Base-by-base conservation (phyloP, 2,329 filamentous ascomycete genomes). In the Aspergillus sp. region DNA sequence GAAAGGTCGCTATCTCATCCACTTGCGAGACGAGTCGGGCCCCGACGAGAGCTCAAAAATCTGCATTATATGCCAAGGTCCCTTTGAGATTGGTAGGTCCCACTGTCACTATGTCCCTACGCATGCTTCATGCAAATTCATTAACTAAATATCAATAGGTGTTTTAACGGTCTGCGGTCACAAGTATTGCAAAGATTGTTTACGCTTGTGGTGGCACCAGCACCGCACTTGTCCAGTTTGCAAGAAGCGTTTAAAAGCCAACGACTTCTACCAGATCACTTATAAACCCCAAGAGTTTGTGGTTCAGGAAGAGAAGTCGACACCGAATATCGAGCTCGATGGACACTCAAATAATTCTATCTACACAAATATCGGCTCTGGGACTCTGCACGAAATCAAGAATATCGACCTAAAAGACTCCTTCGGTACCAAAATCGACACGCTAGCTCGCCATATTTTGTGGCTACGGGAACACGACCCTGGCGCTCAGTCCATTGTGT, bases 371-470 rank as follows among this genome's bases (percentile, higher is more conserved):
- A 90, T 97, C 57, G 88, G 85, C 64, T 81, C 84, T 0, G 82
- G 84, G 0, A 87, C 89, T 55, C 80, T 96, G 52, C 84, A 84
- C 17, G 86, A 93, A 68, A 96, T 99, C 70, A 90, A 92, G 67
- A 85, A 87, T 55, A 87, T 96, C 57, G 86, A 95, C 50, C 80
- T 98, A 1, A 77, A 86, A 11, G 77, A 75, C 15, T 92, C 89
- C 0, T 97, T 90, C 68, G 92, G 91, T 2, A 96, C 90, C 0
- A 99, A 98, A 74, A 88, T 98, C 17, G 92, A 97, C 71, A 96
- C 86, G 0, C 76, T 93, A 3, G 82, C 88, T 27, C 84, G 91
- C 2, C 95, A 98, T 71, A 75, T 98, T 2, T 75, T 96, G 15
- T 97, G 91, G 90, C 81, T 98, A 19, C 86, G 93, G 2, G 81